Evolutionary conservation across 208 protist species (phyloP), one percentile per base, ranked within the genome.

Genomic region (Porcisia hertigi): DNA sequence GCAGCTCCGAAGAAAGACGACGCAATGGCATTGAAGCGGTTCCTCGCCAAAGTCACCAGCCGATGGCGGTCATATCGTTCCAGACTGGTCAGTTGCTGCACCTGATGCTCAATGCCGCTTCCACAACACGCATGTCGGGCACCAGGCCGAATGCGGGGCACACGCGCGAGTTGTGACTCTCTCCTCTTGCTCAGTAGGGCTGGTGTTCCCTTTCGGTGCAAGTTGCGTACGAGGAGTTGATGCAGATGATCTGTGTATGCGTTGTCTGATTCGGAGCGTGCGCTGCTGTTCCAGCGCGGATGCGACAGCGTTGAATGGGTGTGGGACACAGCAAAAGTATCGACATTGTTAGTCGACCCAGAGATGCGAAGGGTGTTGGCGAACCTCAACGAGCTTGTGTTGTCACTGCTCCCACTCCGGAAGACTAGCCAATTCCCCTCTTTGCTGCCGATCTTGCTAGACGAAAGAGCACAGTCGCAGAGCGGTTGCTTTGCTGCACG

Each of bases 331-430:
- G 67, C 34, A 47, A 53, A 18, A 11, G 66, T 75, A 58, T 63
- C 58, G 57, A 55, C 1, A 69, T 66, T 77, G 57, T 70, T 66
- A 7, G 71, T 23, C 7, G 45, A 8, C 0, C 18, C 14, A 0
- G 57, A 57, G 36, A 45, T n/a, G 36, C 84, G 84, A 12, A 88
- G 75, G 14, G 80, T 59, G 47, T 76, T 81, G 52, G 84, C 70
- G 67, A 88, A 88, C 76, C 64, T 75, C 36, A 81, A 59, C 12
- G 77, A 74, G 43, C 81, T 77, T 14, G 77, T 77, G 53, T 90
- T 88, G 45, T 91, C 86, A 14, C 70, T 81, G 14, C 69, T 80
- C 43, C 89, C 86, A 55, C 82, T 81, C 16, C 89, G 89, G 62
- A 91, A 90, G 11, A 90, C 64, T 18, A 72, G 76, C 72, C 83